Base-by-base conservation (phyloP, 306 rosid species). In the Vigna hirtella region DNA sequence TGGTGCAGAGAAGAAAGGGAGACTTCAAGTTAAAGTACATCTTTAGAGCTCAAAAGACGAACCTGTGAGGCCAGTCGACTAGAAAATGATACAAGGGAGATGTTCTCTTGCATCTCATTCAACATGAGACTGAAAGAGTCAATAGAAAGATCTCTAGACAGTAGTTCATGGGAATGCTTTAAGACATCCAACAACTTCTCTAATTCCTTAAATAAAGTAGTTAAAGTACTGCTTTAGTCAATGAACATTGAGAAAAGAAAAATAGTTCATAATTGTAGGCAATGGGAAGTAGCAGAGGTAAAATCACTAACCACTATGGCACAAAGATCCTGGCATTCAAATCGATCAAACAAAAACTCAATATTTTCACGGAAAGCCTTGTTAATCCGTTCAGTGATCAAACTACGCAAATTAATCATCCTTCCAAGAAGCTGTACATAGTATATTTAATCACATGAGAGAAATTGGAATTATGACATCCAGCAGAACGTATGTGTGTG, bases 41-140 rank as follows among this genome's bases (percentile, higher is more conserved):
- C 38, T 67, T 68, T 73, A 72, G 70, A 56, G 76, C 77, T 52
- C 76, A 74, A n/a, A 59, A 66, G 47, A 72, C 76, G 72, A 78
- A 95, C 98, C 98, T 95, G 98, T 6, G 98, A 95, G 74, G 97
- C 96, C 81, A 95, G 89, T 74, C 98, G 90, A 79, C 98, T 87
- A 62, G 98, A 95, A 88, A 92, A 95, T 79, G 98, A 95, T 70
- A 95, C 93, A 14, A 92, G 98, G 55, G 98, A 95, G 43, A 91
- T 85, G 84, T 92, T 92, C 86, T 95, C 98, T 89, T 95, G 98
- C 97, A 92, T 92, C 96, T 92, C 98, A 86, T 88, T 95, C 89
- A 95, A 79, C 90, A 91, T 90, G 65, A 91, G 90, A 86, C 82
- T 80, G 81, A 87, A 95, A n/a, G 97, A 85, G 80, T 95, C 98